These are phyloP conservation scores for Phylloporus rhodoxanthus DNA, from an alignment of 768 basidiomycete genomes.

Conservation along the genomic window DNA sequence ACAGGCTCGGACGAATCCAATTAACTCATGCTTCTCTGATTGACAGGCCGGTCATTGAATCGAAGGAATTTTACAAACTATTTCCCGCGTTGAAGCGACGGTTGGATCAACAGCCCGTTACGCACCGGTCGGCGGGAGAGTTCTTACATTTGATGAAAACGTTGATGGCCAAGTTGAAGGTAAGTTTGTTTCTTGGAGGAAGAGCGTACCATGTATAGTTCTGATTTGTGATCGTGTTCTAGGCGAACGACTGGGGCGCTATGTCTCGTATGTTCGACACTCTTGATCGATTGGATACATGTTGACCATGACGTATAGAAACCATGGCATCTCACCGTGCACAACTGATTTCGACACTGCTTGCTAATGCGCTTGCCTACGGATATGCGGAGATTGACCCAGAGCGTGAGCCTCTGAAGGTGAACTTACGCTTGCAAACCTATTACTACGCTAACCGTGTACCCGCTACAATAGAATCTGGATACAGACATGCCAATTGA, in stretches of 20 bases:
- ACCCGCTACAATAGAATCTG: slow-evolving; percentile 37
- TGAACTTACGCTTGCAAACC: slow-evolving; percentile 7
- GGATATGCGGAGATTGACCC: slow-evolving; percentile 45
- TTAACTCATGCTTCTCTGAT: background rate
- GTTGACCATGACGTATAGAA: slow-evolving; percentile 28
- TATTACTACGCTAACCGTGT: background rate
- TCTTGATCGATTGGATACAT: background rate
- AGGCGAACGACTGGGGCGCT: slow-evolving; percentile 64
- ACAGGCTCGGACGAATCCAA: background rate
- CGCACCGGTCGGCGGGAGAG: slow-evolving; percentile 46
- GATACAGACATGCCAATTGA: slow-evolving; percentile 43
- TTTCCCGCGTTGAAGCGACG: slow-evolving; percentile 43
- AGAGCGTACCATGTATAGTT: background rate
- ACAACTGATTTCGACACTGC: slow-evolving; percentile 35
- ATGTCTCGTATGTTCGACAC: slow-evolving; percentile 44
- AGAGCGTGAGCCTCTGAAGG: slow-evolving; percentile 46
- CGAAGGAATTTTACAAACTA: slow-evolving; percentile 52
- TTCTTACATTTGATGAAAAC: slow-evolving; percentile 57
- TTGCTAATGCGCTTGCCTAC: slow-evolving; percentile 43
- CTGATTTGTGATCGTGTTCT: background rate
- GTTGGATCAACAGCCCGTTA: slow-evolving; percentile 44
- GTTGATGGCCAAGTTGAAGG: slow-evolving; percentile 67
- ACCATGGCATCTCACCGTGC: slow-evolving; percentile 46
- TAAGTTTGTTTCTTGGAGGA: slow-evolving; percentile 10
- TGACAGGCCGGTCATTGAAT: slow-evolving; percentile 51